phyloP scores from a whole-genome alignment of 495 filamentous ascomycete species.

The Penicillium coprophilum region DNA sequence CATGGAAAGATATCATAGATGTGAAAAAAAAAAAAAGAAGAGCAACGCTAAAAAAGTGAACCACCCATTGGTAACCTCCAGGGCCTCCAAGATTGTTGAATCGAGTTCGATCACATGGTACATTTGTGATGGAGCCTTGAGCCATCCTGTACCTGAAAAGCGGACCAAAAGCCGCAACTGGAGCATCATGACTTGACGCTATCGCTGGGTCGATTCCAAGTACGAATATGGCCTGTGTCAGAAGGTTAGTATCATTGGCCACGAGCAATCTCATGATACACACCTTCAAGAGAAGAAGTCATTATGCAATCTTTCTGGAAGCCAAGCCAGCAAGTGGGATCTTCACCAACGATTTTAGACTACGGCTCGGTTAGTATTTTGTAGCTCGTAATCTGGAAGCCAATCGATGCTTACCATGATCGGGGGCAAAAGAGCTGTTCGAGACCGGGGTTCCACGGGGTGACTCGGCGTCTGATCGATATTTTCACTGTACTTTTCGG shows the following conservation, averaged over 20 bases:
- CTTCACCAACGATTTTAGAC: constrained; percentile 82
- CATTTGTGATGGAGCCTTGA: neutral
- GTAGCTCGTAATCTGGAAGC: neutral
- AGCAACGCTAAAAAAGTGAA: neutral
- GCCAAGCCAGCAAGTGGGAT: constrained; percentile 84
- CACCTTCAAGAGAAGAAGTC: constrained; percentile 85
- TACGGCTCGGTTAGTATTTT: constrained; percentile 28
- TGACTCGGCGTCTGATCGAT: constrained; percentile 60
- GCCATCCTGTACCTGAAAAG: neutral
- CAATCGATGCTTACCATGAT: constrained; percentile 64
- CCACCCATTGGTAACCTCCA: neutral
- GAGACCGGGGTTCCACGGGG: constrained; percentile 74
- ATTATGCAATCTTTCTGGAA: constrained; percentile 91
- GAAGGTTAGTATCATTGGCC: neutral
- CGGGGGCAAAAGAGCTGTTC: constrained; percentile 85
- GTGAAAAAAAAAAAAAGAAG: neutral
- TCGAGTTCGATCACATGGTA: neutral
- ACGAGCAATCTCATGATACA: constrained; percentile 21
- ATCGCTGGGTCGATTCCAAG: constrained; percentile 79
- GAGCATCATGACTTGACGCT: constrained; percentile 29
- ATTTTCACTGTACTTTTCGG: constrained; percentile 47
- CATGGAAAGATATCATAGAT: neutral
- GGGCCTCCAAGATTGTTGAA: neutral
- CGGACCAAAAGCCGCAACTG: too few relatives aligned
- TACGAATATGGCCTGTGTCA: constrained; percentile 74